A percentile compares a stretch with the other conserved stretches of the same genome.
Evolutionary conservation across 2,329 filamentous ascomycete genomes (phyloP).

Genomic region (Ophiobolus disseminans): DNA sequence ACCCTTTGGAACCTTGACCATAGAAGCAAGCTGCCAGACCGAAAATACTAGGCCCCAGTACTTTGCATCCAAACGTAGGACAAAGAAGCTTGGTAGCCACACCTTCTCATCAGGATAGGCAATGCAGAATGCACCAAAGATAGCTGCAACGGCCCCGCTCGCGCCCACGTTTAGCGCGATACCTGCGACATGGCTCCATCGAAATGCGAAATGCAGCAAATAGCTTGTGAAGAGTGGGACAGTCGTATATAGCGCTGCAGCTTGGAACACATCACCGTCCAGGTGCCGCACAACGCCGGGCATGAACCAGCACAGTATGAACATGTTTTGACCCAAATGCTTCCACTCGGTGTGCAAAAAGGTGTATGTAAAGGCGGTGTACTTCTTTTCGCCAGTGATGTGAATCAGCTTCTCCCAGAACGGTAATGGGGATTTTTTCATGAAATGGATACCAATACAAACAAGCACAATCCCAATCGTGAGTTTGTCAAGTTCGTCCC

Average conservation of each 20-base stretch:
- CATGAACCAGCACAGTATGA: constrained; percentile 14
- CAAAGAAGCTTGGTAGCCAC: constrained; percentile 10
- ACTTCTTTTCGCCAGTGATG: constrained; percentile 17
- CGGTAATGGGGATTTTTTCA: constrained; percentile 10
- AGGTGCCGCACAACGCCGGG: constrained; percentile 21
- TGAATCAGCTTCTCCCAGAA: constrained; percentile 17
- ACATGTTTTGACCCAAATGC: constrained; percentile 9
- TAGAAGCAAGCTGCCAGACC: constrained; percentile 5
- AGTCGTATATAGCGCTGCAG: constrained; percentile 11
- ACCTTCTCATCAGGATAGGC: constrained; percentile 20
- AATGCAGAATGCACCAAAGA: constrained; percentile 15
- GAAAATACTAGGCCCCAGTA: constrained; percentile 12
- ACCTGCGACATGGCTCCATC: background rate
- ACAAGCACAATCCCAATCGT: constrained; percentile 17
- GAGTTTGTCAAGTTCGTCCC: constrained; percentile 20
- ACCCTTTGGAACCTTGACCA: constrained; percentile 1
- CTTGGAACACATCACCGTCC: constrained; percentile 18
- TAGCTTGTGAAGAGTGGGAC: constrained; percentile 18
- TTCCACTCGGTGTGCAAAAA: constrained; percentile 12
- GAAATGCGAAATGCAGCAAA: constrained; percentile 12
- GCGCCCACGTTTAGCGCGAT: constrained; percentile 12
- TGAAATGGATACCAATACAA: constrained; percentile 10
- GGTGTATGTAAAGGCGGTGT: constrained; percentile 19
- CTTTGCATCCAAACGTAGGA: constrained; percentile 16
- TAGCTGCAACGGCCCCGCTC: constrained; percentile 7